Evolutionary conservation across 352 stramenopile species (phyloP).

Genomic region (Hyaloperonospora arabidopsidis): DNA sequence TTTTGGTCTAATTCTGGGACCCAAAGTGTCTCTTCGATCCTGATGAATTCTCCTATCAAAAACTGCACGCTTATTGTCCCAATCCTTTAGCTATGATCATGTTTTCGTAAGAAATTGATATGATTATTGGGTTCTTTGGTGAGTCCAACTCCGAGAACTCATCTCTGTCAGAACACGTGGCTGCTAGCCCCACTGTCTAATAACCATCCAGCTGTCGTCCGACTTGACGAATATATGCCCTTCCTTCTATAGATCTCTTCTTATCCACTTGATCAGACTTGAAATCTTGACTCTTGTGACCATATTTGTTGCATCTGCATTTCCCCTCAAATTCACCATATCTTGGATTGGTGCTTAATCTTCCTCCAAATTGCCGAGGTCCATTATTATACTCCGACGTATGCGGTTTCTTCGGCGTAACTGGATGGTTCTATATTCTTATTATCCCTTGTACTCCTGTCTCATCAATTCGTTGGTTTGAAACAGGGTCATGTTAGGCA

Average conservation of each 20-base stretch:
- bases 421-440: not conserved
- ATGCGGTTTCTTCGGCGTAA: not conserved
- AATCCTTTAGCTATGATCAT: not conserved
- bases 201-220: not conserved
- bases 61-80: not conserved
- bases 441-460: not conserved
- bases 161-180: not conserved
- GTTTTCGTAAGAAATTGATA: not conserved
- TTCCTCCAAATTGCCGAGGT: not conserved
- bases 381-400: not conserved
- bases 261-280: not conserved
- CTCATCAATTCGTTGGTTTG: not conserved
- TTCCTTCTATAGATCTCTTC: not conserved
- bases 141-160: not conserved
- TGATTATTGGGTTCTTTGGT: not conserved
- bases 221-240: not conserved
- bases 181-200: not conserved
- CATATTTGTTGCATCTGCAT: not conserved
- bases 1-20: not conserved
- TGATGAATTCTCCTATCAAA: not conserved
- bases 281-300: slow-evolving; percentile 1
- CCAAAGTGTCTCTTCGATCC: slow-evolving; percentile 2
- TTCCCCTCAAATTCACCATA: not conserved
- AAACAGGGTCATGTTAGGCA: too few species aligned
- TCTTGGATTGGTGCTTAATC: not conserved